These are phyloP conservation scores for Tetrapisispora nanseiensis DNA, from an alignment of 805 yeast genomes.

Conservation along the genomic window DNA sequence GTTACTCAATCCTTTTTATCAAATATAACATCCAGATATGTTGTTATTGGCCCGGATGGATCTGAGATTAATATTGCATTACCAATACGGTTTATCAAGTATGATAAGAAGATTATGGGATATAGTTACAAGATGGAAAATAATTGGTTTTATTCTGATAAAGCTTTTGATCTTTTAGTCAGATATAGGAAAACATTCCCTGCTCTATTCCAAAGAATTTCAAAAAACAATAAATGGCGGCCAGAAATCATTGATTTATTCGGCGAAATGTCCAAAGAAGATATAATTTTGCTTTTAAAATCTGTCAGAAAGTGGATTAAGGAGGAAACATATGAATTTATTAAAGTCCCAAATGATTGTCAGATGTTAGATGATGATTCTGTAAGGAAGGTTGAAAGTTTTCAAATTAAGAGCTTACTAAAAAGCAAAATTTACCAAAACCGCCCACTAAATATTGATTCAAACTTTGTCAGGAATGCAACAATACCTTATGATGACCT, in stretches of 20 bases:
- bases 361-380: constrained; percentile 63
- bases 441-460: neutral
- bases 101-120: constrained; percentile 76
- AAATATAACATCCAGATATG: constrained; percentile 62
- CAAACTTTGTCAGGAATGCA: neutral
- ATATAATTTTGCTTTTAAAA: constrained; percentile 21
- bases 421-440: neutral
- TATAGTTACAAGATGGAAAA: constrained; percentile 55
- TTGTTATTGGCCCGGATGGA: constrained; percentile 45
- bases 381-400: constrained; percentile 55
- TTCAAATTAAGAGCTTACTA: constrained; percentile 31
- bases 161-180: constrained; percentile 56
- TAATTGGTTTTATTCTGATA: constrained; percentile 75
- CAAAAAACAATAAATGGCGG: constrained; percentile 15
- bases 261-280: constrained; percentile 29
- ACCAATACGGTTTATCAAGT: constrained; percentile 69
- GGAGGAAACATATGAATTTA: constrained; percentile 43
- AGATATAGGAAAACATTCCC: constrained; percentile 58
- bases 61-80: constrained; percentile 67
- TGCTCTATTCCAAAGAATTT: constrained; percentile 39
- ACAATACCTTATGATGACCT: neutral
- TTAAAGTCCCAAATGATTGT: constrained; percentile 61
- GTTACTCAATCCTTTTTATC: constrained; percentile 60
- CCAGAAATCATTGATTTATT: constrained; percentile 24
- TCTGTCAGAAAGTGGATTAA: constrained; percentile 35